phyloP scores from a whole-genome alignment of 2,329 filamentous ascomycete species.

The Epicoccum sorghinum region DNA sequence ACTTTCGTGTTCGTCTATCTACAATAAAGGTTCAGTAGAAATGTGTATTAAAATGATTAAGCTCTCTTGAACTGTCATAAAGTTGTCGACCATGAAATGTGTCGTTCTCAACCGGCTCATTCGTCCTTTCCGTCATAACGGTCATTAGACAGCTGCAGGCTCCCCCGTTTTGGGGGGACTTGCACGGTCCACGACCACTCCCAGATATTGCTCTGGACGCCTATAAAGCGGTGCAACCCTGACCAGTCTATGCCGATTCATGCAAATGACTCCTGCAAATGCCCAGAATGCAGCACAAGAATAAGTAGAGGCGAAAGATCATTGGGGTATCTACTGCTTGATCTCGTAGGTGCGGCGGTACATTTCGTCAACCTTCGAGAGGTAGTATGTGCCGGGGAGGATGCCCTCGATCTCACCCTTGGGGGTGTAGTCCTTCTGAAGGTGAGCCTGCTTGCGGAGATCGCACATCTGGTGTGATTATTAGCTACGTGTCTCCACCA shows the following conservation, averaged over 20 bases:
- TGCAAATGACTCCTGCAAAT: constrained; percentile 44
- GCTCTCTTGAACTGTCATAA: constrained; percentile 15
- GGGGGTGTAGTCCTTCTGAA: constrained; percentile 58
- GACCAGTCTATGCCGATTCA: constrained; percentile 36
- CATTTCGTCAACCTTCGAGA: constrained; percentile 58
- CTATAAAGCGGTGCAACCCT: constrained; percentile 27
- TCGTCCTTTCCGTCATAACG: constrained; percentile 14
- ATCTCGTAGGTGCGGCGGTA: constrained; percentile 58
- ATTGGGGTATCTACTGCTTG: constrained; percentile 50
- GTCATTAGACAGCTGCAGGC: constrained; percentile 10
- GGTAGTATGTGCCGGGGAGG: constrained; percentile 58
- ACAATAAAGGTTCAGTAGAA: constrained; percentile 13
- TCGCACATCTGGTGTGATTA: constrained; percentile 54
- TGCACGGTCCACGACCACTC: neutral
- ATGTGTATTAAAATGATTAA: constrained; percentile 18
- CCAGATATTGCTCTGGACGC: constrained; percentile 16
- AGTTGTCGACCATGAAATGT: constrained; percentile 8
- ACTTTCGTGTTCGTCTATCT: constrained; percentile 13
- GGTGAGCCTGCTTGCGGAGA: constrained; percentile 57
- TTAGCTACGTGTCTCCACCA: constrained; percentile 34
- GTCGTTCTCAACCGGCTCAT: constrained; percentile 3
- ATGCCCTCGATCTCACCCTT: constrained; percentile 52
- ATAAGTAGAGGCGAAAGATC: constrained; percentile 29
- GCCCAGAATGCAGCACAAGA: constrained; percentile 40
- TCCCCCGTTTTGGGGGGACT: neutral